phyloP scores from a whole-genome alignment of 228 moss, liverwort and hornwort genomes.

The Sphagnum magellanicum region DNA sequence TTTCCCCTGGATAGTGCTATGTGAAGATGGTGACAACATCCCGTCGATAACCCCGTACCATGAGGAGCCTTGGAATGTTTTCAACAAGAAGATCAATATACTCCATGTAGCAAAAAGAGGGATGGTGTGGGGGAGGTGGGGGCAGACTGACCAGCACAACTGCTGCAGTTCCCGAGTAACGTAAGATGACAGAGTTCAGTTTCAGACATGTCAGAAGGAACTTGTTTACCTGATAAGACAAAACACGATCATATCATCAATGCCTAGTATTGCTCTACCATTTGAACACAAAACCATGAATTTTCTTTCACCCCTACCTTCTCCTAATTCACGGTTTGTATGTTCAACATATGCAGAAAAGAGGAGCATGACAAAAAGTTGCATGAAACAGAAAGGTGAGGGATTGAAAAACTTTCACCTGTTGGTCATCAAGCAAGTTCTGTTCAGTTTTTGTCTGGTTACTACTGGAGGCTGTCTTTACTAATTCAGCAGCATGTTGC shows the following conservation, averaged over 20 bases:
- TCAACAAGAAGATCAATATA: slow-evolving; percentile 95
- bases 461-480: slow-evolving; percentile 23
- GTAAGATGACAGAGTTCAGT: slow-evolving; percentile 80
- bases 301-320: no score
- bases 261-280: no score
- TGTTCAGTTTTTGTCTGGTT: slow-evolving; percentile 33
- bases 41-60: slow-evolving; percentile 96
- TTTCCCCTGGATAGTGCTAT: slow-evolving; percentile 2
- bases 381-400: no score
- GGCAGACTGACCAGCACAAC: slow-evolving; percentile 97
- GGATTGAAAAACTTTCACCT: slow-evolving; percentile 18
- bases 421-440: slow-evolving; percentile 64
- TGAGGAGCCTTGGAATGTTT: slow-evolving; percentile 76
- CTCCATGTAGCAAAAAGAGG: slow-evolving; percentile 98
- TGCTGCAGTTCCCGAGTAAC: slow-evolving; percentile 83
- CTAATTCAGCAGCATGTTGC: slow-evolving; percentile 49
- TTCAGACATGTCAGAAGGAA: slow-evolving; percentile 91
- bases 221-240: slow-evolving; percentile 61
- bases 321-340: no score
- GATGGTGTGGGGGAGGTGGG: slow-evolving; percentile 92
- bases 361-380: no score
- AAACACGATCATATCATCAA: no score
- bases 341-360: no score
- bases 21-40: slow-evolving; percentile 99
- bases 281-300: no score